Evolutionary conservation across 176 grass and related monocot species (phyloP), one percentile per base, ranked within the genome.

Genomic region (Paspalum vaginatum): DNA sequence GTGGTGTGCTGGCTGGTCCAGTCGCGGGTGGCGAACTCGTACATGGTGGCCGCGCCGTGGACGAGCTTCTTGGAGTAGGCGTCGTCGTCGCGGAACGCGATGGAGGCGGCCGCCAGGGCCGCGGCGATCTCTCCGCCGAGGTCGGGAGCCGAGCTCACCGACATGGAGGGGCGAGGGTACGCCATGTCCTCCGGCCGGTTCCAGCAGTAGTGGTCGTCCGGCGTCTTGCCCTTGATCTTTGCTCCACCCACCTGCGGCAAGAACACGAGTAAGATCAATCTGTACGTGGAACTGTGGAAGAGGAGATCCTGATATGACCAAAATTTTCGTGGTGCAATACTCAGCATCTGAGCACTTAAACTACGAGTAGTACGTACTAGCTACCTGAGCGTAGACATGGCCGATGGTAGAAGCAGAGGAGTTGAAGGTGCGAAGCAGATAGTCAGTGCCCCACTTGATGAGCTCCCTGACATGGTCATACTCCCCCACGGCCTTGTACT

Each of bases 381-480:
- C 24, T 87, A 95, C 96, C 92, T 99, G 96, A 51, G 78, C 89
- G 56, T 99, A 95, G 68, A 99, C 59, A 1, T 91, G 68, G 86
- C 37, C 81, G 82, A 99, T 91, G 53, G 85, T 84, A 18, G 78
- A 77, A 12, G 79, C 76, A n/a, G 96, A 98, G 39, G 90, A 95
- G 81, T 99, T 99, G 90, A 99, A 99, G 52, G 90, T 99, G 66
- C 82, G 85, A 12, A 99, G 92, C 17, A 99, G 71, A 59, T 99
- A 99, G 74, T 99, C 92, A 1, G 96, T 91, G 16, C 96, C 96
- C 96, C 96, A 95, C 85, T 86, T 99, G 83, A 95, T 99, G 72
- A 99, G 79, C 17, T 99, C 92, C 83, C 88, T 91, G 42, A 93
- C 88, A 81, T 93, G 92, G 8, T 95, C 90, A 48, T 99, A 95